Conservation (phyloP, 1,139 yeast genomes). For the Kurtzmaniella quercitrusa region DNA sequence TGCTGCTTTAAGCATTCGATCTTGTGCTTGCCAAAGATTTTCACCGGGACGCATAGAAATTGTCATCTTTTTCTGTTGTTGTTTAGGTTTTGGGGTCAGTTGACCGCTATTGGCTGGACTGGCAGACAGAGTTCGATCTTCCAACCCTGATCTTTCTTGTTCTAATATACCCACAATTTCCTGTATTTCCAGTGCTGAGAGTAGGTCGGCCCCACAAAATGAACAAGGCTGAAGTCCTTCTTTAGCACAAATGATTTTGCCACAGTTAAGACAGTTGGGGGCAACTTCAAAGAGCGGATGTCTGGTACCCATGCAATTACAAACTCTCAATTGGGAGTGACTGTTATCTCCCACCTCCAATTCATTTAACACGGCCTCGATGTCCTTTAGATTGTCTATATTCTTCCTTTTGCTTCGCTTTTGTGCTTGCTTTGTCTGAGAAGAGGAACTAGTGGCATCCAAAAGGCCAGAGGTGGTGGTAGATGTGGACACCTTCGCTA, state of each 20-base stretch:
- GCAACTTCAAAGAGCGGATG: slow-evolving; percentile 88
- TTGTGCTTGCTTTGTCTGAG: slow-evolving; percentile 17
- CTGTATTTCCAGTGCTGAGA: slow-evolving; percentile 55
- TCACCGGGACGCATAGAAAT: slow-evolving; percentile 56
- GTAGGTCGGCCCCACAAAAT: slow-evolving; percentile 67
- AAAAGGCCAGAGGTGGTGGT: slow-evolving; percentile 37
- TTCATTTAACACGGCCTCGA: slow-evolving; percentile 41
- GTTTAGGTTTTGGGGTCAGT: slow-evolving; percentile 14
- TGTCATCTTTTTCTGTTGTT: slow-evolving; percentile 39
- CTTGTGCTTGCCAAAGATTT: slow-evolving; percentile 66
- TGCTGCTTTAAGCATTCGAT: slow-evolving; percentile 52
- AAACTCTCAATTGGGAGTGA: slow-evolving; percentile 25
- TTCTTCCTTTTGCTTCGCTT: slow-evolving; percentile 34
- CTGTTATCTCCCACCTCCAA: slow-evolving; percentile 25
- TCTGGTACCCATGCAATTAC: slow-evolving; percentile 80
- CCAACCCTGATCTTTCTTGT: slow-evolving; percentile 37
- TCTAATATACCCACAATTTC: slow-evolving; percentile 52
- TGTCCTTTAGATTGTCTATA: slow-evolving; percentile 52
- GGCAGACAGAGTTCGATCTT: slow-evolving; percentile 6
- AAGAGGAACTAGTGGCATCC: slow-evolving; percentile 17
- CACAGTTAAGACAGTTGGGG: slow-evolving; percentile 93
- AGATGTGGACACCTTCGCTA: slow-evolving; percentile 19
- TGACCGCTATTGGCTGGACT: slow-evolving; percentile 9
- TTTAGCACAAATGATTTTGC: slow-evolving; percentile 83
- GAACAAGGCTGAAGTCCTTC: slow-evolving; percentile 94